A percentile compares a stretch with the other conserved stretches of the same genome.
Evolutionary conservation across 164 flowering plant genomes (phyloP).

Genomic region (Chimonanthus praecox): DNA sequence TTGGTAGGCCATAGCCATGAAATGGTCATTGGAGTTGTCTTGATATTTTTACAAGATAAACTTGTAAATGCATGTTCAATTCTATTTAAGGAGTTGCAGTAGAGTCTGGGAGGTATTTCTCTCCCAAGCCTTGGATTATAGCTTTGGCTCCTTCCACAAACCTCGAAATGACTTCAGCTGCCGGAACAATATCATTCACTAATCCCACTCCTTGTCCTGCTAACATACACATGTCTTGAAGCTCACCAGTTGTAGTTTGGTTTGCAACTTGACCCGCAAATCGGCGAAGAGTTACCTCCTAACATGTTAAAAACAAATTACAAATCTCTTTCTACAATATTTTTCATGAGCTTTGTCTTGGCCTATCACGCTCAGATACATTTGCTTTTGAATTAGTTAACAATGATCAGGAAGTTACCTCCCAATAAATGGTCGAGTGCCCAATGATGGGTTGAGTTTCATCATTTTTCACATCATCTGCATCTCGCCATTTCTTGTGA

Average conservation of each 20-base stretch:
- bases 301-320: no score
- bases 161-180: conserved; percentile 23
- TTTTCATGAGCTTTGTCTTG: no score
- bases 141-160: conserved; percentile 23
- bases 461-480: conserved; percentile 18
- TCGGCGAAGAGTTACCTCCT: conserved; percentile 17
- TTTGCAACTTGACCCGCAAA: conserved; percentile 21
- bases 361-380: no score
- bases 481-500: conserved; percentile 17
- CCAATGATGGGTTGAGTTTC: conserved; percentile 21
- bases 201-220: conserved; percentile 31
- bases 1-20: no score
- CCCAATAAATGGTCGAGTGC: conserved; percentile 14
- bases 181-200: conserved; percentile 22
- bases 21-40: no score
- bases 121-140: conserved; percentile 15
- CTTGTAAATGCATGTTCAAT: conserved; percentile 15
- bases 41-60: conserved; percentile 8
- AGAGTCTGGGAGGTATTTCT: conserved; percentile 10
- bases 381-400: not conserved
- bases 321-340: no score
- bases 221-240: conserved; percentile 18
- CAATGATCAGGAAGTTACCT: not conserved
- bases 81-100: not conserved
- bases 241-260: conserved; percentile 14